Conservation (phyloP, 1,139 yeast species). For the Candida sp. region DNA sequence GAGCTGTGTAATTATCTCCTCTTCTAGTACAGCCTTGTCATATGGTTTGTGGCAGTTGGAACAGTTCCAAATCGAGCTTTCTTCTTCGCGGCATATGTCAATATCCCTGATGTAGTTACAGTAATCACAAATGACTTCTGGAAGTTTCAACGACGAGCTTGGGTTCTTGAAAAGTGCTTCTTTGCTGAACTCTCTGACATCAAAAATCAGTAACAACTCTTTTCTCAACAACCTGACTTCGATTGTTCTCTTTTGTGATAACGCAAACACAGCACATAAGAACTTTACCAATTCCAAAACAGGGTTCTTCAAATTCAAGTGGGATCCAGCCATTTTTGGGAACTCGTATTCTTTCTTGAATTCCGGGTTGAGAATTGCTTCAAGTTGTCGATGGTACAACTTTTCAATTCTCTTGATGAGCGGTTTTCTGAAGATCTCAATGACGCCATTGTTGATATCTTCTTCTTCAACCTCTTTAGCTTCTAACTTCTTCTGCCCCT, state of each 20-base stretch:
- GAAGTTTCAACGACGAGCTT: conserved; percentile 66
- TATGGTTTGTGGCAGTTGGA: conserved; percentile 66
- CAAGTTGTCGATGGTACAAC: conserved; percentile 70
- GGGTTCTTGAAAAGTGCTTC: conserved; percentile 83
- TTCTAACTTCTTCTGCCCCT: conserved; percentile 45
- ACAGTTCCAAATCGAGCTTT: conserved; percentile 65
- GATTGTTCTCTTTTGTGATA: conserved; percentile 66
- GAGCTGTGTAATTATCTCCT: conserved; percentile 70
- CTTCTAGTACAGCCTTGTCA: conserved; percentile 77
- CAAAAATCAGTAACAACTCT: conserved; percentile 73
- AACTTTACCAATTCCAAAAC: conserved; percentile 79
- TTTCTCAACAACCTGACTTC: conserved; percentile 80
- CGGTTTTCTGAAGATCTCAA: conserved; percentile 62
- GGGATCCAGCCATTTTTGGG: conserved; percentile 77
- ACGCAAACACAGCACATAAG: conserved; percentile 71
- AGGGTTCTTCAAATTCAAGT: conserved; percentile 67
- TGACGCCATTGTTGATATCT: conserved; percentile 43
- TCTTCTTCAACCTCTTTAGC: conserved; percentile 30
- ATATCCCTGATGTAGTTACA: conserved; percentile 79
- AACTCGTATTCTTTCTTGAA: conserved; percentile 68
- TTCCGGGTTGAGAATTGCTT: conserved; percentile 71
- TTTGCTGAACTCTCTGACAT: conserved; percentile 81
- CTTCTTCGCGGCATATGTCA: conserved; percentile 78
- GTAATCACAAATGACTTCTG: conserved; percentile 76
- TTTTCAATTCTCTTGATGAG: conserved; percentile 68